Evolutionary conservation across 2,329 filamentous ascomycete genomes (phyloP), one percentile per base, ranked within the genome.

Genomic region (Calonectria naviculata): DNA sequence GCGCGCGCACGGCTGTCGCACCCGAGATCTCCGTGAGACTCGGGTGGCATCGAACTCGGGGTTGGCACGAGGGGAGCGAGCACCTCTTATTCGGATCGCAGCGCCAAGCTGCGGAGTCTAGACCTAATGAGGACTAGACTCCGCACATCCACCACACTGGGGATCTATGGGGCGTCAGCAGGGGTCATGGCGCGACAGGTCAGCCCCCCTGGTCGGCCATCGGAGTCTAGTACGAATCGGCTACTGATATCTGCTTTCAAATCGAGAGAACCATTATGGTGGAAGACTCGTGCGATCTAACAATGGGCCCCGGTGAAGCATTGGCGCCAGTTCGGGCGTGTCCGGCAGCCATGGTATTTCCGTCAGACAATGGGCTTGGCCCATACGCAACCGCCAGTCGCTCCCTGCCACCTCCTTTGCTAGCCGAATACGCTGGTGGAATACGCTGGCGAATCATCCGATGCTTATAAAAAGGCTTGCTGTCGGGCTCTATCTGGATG

Each of bases 91-190:
- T 44, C 47, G 46, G 31, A 36, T 31, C n/a, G 38, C 49, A 47
- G 34, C 21, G 49, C 19, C 26, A 31, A 9, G 52, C 28, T 58
- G 75, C 82, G 82, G 82, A 81, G 81, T 80, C 79, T 83, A 83
- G 76, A 54, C 49, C 71, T 62, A 56, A 71, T 56, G 1, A 10
- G 60, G 67, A 71, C 63, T 77, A 77, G 75, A 73, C 75, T 78
- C 75, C 75, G 75, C 44, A 12, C 7, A 26, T 42, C 38, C 42
- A 75, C 52, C 52, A 63, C 17, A n/a, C 52, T 38, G 34, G 19
- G 54, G 36, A 42, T 42, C n/a, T 29, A 24, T 42, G 56, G 56
- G 56, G 56, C 26, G 1, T n/a, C 38, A 31, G 29, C 19, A 54
- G 13, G 26, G 47, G 21, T 36, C 36, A 52, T 29, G 49, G 36